Base-by-base conservation (phyloP, 129 eudicot genomes). In the Artemisia annua region DNA sequence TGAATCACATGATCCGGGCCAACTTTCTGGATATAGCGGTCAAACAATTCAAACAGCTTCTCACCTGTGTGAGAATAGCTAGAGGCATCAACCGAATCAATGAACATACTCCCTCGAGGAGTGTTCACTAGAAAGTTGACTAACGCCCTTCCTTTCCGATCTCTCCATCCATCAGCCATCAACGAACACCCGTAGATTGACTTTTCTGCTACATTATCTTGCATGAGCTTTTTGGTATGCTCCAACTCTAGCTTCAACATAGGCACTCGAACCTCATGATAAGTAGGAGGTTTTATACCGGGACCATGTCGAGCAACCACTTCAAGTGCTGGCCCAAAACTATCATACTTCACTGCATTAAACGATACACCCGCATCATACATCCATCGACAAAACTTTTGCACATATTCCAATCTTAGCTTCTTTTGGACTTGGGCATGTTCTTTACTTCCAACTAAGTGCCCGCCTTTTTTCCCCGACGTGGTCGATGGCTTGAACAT, bases 331-430 rank as follows among this genome's bases (percentile, higher is more conserved):
- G 24, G 22, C n/a, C 11, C 22, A 7, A 61, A 73, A 16, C 70
- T 73, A 11, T 73, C 14, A 4, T 73, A 73, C 12, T 61, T 73
- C 7, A 61, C 46, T 2, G 18, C 69, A 9, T 73, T 73, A 15
- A 73, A 73, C 0, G 69, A n/a, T 46, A 73, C 48, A 1, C 69
- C 51, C 1, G 17, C 69, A 61, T 61, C 69, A 9, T 72, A 72
- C 69, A 43, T 73, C 77, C 69, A 72, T 49, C 56, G 11, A 0
- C 14, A 13, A 26, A 63, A 14, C 5, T 63, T 30, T 63, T 39
- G 46, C 3, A 63, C 19, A 11, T 2, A 46, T 26, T 63, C 6
- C 9, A 26, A 48, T 39, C 48, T 30, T 14, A 12, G 46, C 4
- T 63, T 63, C 48, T 63, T 63, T 63, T 63, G 49, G 26, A 24